A percentile compares a stretch with the other conserved stretches of the same genome.
Evolutionary conservation across 305 asterid species (phyloP).

Genomic region (Vinca major): DNA sequence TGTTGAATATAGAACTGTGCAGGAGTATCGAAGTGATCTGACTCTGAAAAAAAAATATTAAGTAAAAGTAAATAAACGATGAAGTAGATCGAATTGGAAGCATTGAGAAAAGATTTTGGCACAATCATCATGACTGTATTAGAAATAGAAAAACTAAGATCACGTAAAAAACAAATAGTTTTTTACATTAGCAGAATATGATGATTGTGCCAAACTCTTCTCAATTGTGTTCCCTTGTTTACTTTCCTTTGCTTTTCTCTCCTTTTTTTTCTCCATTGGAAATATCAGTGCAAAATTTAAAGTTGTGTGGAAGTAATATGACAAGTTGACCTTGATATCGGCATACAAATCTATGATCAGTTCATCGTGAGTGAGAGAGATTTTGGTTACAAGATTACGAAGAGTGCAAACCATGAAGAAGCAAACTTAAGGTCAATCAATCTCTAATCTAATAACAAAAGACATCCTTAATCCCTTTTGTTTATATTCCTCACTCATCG

Average conservation of each 20-base stretch:
- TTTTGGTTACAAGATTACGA: not conserved
- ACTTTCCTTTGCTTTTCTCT: too few relatives aligned
- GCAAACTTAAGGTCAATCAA: not conserved
- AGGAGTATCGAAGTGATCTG: slow-evolving; percentile 26
- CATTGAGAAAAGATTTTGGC: not conserved
- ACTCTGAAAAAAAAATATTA: slow-evolving; percentile 34
- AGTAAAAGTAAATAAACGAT: slow-evolving; percentile 10
- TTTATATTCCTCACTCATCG: not conserved
- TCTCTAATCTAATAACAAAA: not conserved
- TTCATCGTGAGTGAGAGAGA: not conserved
- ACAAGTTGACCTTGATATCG: not conserved
- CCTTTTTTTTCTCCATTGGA: too few relatives aligned
- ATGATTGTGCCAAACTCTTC: not conserved
- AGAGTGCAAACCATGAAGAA: not conserved
- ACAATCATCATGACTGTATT: not conserved
- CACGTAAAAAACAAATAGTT: too few relatives aligned
- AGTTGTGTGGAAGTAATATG: not conserved
- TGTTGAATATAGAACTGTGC: slow-evolving; percentile 64
- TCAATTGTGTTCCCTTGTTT: too few relatives aligned
- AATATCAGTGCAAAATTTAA: too few relatives aligned
- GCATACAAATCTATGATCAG: not conserved
- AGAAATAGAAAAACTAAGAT: not conserved
- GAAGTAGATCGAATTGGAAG: not conserved
- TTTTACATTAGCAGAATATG: too few relatives aligned
- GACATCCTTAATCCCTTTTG: not conserved